Conservation (phyloP, 495 filamentous ascomycete species). For the Geopyxis carbonaria region DNA sequence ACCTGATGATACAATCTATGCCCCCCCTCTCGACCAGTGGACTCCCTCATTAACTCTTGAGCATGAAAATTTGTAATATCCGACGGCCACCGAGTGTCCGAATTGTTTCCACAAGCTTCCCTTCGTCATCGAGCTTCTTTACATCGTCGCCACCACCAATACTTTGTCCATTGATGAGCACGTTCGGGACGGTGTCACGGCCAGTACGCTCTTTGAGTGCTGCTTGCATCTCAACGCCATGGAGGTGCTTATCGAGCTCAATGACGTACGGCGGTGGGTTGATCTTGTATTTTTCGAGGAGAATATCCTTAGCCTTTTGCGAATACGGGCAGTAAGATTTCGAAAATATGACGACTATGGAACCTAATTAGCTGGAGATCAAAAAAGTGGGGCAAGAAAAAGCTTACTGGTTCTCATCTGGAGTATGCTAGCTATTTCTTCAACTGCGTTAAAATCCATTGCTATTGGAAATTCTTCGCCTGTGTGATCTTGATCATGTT, state of each 20-base stretch:
- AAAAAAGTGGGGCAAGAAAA: slow-evolving; percentile 14
- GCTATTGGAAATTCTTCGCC: too few species aligned
- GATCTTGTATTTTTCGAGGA: slow-evolving; percentile 68
- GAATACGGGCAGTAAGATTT: slow-evolving; percentile 85
- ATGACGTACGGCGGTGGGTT: slow-evolving; percentile 70
- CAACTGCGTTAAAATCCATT: too few species aligned
- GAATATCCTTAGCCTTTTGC: slow-evolving; percentile 59
- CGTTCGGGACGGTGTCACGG: slow-evolving; percentile 74
- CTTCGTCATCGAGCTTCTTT: slow-evolving; percentile 49
- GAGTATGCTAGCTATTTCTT: background rate
- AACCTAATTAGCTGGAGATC: too few species aligned
- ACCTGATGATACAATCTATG: too few species aligned
- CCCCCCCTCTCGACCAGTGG: too few species aligned
- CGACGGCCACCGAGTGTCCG: slow-evolving; percentile 53
- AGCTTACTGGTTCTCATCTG: slow-evolving; percentile 6
- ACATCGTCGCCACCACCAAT: slow-evolving; percentile 88
- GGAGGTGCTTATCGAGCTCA: slow-evolving; percentile 67
- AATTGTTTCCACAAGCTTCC: slow-evolving; percentile 53
- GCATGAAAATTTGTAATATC: slow-evolving; percentile 23
- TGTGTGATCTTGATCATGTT: too few species aligned
- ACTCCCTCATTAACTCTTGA: too few species aligned
- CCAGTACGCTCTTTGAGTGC: slow-evolving; percentile 55
- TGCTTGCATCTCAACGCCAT: slow-evolving; percentile 54
- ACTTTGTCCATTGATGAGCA: slow-evolving; percentile 70
- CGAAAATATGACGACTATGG: slow-evolving; percentile 81